Base-by-base conservation (phyloP, 495 filamentous ascomycete genomes). In the Chlorociboria aeruginascens region DNA sequence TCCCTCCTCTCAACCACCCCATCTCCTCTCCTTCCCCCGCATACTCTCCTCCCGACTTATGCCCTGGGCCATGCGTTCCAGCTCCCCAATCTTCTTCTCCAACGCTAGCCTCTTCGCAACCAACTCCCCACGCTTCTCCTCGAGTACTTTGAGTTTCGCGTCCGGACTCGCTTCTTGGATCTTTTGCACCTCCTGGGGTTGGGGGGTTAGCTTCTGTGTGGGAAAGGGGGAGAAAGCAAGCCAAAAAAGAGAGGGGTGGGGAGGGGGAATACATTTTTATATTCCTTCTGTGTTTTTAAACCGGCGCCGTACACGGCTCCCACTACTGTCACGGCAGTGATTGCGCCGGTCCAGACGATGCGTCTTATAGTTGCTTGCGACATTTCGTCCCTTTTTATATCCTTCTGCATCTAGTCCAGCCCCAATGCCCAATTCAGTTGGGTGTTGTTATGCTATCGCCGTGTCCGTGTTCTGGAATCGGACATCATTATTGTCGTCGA, bases 221-320 rank as follows among this genome's bases (percentile, higher is more conserved):
- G 12, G 33, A 40, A 17, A 29, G 9, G 48, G 25, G n/a, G n/a
- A n/a, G n/a, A n/a, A n/a, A n/a, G n/a, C n/a, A n/a, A n/a, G n/a
- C n/a, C n/a, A n/a, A 25, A 38, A 13, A 7, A 37, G 14, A 39
- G 12, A 20, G 12, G 32, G 13, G 8, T 32, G 14, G 36, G 29
- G 36, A 7, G 12, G 13, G 33, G 8, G 34, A 32, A 20, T 44
- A 54, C 51, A 40, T 54, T 14, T 37, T 51, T 58, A 6, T 40
- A 14, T 13, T 79, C 69, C 48, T 66, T 56, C 20, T 66, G 52
- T 1, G 65, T 71, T 58, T 77, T 77, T 39, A 77, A 30, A 3
- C 71, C 68, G 30, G 75, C 75, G 10, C 75, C 75, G 50, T 77
- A 77, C 35, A 71, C 67, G 12, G 70, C 66, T 13, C 75, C 73